Conservation (phyloP, 177 flowering plant species). For the Vitis hybrid region DNA sequence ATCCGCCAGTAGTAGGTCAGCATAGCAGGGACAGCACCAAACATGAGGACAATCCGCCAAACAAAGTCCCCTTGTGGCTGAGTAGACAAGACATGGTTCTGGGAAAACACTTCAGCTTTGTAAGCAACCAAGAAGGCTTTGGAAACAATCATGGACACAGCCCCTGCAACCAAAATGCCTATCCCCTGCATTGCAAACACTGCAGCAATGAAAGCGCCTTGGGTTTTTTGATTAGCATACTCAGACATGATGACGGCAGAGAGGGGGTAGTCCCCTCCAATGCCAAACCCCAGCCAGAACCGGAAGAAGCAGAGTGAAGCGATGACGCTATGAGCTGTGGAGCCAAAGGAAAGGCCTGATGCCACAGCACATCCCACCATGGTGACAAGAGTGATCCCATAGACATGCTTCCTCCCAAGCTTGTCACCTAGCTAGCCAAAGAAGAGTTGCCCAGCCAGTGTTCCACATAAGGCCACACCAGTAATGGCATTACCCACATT, state of each 20-base stretch:
- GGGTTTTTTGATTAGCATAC: slow-evolving; percentile 13
- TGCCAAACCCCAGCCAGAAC: slow-evolving; percentile 16
- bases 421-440: slow-evolving; percentile 17
- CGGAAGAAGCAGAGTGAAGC: slow-evolving; percentile 6
- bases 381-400: slow-evolving; percentile 17
- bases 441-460: slow-evolving; percentile 2
- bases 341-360: slow-evolving; percentile 19
- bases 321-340: slow-evolving; percentile 14
- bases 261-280: slow-evolving; percentile 17
- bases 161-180: slow-evolving; percentile 13
- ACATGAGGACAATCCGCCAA: slow-evolving; percentile 20
- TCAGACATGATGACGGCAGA: slow-evolving; percentile 15
- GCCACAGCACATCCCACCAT: slow-evolving; percentile 17
- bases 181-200: slow-evolving; percentile 20
- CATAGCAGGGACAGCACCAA: slow-evolving; percentile 19
- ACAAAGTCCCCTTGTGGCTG: slow-evolving; percentile 14
- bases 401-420: slow-evolving; percentile 17
- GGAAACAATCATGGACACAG: slow-evolving; percentile 16
- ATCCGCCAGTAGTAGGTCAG: slow-evolving; percentile 22
- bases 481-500: slow-evolving; percentile 9
- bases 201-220: not conserved
- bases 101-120: slow-evolving; percentile 1
- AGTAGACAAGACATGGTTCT: slow-evolving; percentile 5
- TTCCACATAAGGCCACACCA: slow-evolving; percentile 17
- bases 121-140: slow-evolving; percentile 12